phyloP scores from a whole-genome alignment of 306 rosid genomes.

The Castanopsis chinensis region DNA sequence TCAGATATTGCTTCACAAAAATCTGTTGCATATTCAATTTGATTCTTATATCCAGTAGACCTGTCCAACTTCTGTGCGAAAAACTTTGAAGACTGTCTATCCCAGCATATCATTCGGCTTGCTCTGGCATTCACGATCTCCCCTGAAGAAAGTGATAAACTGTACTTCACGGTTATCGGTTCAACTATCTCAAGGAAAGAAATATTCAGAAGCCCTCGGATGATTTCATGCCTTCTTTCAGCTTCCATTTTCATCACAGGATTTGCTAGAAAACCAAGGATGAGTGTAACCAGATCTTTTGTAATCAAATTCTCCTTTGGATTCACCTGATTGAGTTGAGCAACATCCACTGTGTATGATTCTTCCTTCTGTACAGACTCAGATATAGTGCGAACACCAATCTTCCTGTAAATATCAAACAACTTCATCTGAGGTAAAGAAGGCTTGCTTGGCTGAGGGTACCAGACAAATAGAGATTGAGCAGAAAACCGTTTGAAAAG shows the following conservation, averaged over 20 bases:
- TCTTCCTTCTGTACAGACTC: constrained; percentile 49
- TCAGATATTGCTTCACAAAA: constrained; percentile 57
- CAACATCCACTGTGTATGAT: constrained; percentile 9
- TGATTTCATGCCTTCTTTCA: constrained; percentile 47
- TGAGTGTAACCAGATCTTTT: constrained; percentile 49
- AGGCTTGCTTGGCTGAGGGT: constrained; percentile 46
- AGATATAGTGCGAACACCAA: constrained; percentile 60
- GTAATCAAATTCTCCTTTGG: constrained; percentile 25
- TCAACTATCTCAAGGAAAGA: constrained; percentile 37
- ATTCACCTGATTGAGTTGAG: constrained; percentile 15
- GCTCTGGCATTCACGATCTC: constrained; percentile 20
- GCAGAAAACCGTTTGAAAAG: constrained; percentile 39
- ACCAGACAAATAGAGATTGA: constrained; percentile 64
- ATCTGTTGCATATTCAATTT: constrained; percentile 50
- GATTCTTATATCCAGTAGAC: constrained; percentile 16
- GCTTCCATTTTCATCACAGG: constrained; percentile 52
- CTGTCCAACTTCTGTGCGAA: constrained; percentile 38
- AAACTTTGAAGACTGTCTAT: constrained; percentile 32
- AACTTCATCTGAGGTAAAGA: constrained; percentile 30
- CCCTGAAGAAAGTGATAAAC: constrained; percentile 37
- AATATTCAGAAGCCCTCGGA: constrained; percentile 42
- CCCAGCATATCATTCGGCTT: constrained; percentile 47
- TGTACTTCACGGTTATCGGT: constrained; percentile 46
- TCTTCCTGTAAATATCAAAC: constrained; percentile 44
- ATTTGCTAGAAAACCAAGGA: constrained; percentile 66